phyloP scores from a whole-genome alignment of 2,329 filamentous ascomycete genomes.

The Epicoccum nigrum region DNA sequence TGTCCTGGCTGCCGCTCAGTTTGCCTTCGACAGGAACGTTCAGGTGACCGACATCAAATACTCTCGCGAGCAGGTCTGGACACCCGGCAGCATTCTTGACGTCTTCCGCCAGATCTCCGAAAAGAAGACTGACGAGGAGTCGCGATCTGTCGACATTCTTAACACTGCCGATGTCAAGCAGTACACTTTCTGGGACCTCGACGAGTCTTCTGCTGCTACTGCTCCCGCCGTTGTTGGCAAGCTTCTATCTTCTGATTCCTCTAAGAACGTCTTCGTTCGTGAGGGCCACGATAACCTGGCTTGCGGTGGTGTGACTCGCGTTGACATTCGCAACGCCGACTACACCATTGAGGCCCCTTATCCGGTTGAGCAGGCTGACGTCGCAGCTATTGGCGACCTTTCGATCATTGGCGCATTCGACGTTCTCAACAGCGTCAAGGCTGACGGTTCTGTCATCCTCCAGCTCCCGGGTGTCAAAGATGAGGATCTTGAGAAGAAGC shows the following conservation, averaged over 20 bases:
- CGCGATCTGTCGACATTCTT: slow-evolving; percentile 58
- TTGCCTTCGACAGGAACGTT: slow-evolving; percentile 64
- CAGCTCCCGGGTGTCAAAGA: slow-evolving; percentile 81
- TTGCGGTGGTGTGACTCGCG: slow-evolving; percentile 78
- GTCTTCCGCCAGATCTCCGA: slow-evolving; percentile 55
- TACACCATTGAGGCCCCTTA: slow-evolving; percentile 87
- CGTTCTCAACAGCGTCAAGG: slow-evolving; percentile 71
- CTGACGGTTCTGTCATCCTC: slow-evolving; percentile 74
- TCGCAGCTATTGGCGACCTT: slow-evolving; percentile 78
- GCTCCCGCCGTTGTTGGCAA: slow-evolving; percentile 68
- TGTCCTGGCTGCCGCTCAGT: slow-evolving; percentile 82
- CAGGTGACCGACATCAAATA: slow-evolving; percentile 88
- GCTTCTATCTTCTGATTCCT: slow-evolving; percentile 65
- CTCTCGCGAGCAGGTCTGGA: slow-evolving; percentile 71
- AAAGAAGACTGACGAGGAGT: slow-evolving; percentile 47
- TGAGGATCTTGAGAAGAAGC: slow-evolving; percentile 86
- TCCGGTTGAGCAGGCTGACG: slow-evolving; percentile 77
- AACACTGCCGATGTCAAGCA: slow-evolving; percentile 69
- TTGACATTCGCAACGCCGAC: slow-evolving; percentile 82
- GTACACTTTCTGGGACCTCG: slow-evolving; percentile 93
- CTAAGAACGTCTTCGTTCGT: slow-evolving; percentile 66
- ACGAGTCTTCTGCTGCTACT: slow-evolving; percentile 70
- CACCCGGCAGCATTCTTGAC: slow-evolving; percentile 58
- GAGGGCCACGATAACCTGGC: slow-evolving; percentile 67
- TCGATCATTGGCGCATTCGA: slow-evolving; percentile 81